A percentile compares a stretch with the other conserved stretches of the same genome.
These are phyloP conservation scores for Entophlyctis luteolus DNA, from an alignment of 192 early-diverging fungal species.

Conservation along the genomic window DNA sequence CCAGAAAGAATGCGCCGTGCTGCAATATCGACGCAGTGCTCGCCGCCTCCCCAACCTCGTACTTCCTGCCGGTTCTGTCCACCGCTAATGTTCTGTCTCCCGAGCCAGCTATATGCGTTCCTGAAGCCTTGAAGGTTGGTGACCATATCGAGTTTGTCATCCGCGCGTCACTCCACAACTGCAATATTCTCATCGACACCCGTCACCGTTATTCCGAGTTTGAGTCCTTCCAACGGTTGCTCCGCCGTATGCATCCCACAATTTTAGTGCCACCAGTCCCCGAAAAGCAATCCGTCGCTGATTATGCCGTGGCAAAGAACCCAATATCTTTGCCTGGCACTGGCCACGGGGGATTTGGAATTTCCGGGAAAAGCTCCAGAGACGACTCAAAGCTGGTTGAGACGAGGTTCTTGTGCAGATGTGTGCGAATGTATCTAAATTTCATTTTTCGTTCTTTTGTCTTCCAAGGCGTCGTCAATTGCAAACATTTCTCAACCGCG, in stretches of 20 bases:
- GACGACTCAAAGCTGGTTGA: constrained; percentile 89
- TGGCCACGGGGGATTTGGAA: no score
- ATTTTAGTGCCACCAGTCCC: constrained; percentile 93
- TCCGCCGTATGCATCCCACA: constrained; percentile 78
- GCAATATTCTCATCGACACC: constrained; percentile 49
- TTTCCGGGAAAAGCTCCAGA: constrained; percentile 85
- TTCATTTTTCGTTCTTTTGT: no score
- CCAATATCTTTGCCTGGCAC: background rate
- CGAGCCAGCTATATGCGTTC: no score
- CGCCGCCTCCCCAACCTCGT: no score
- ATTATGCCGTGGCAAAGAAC: constrained; percentile 40
- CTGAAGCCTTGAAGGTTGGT: no score
- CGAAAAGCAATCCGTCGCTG: constrained; percentile 86
- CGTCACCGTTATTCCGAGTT: constrained; percentile 94
- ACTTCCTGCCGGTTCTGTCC: no score
- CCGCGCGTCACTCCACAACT: constrained; percentile 38
- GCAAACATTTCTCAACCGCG: constrained; percentile 87
- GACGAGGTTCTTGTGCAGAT: no score
- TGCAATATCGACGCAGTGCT: no score
- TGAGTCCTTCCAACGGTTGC: constrained; percentile 76
- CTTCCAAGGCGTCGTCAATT: constrained; percentile 90
- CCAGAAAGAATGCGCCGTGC: no score
- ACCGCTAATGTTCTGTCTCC: no score
- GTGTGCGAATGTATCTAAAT: no score
- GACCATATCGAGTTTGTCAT: no score